Evolutionary conservation across 2,329 filamentous ascomycete species (phyloP), one percentile per base, ranked within the genome.

Genomic region (Stagonosporopsis vannaccii): DNA sequence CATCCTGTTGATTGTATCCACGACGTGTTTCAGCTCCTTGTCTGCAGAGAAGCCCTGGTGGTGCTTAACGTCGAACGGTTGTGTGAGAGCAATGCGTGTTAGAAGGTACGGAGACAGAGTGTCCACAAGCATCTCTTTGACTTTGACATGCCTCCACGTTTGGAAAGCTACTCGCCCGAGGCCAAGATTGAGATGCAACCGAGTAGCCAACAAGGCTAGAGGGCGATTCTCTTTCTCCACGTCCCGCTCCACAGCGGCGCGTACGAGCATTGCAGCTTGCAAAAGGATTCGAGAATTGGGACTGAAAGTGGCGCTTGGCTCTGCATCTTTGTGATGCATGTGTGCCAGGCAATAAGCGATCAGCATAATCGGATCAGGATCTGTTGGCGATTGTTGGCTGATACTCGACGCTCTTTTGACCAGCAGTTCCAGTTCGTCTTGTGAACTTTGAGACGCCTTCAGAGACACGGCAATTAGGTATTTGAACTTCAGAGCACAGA

Each of bases 41-140:
- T 71, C 69, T n/a, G 70, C 62, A 6, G 65, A 70, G 46, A 71
- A 71, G 0, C 60, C 62, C 41, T 63, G 63, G 13, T 63, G 57
- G n/a, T 68, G 64, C 35, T 56, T 65, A 11, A 62, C 63, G 37
- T 72, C 71, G 46, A 73, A 75, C 8, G 72, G 73, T 54, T 75
- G 72, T 6, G 65, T 69, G 17, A 68, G 49, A 15, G 73, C 73
- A 23, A 75, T 74, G 2, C 69, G 67, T 9, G 68, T 66, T 12
- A 76, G 59, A 1, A 74, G 55, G 19, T 64, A 61, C 30, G 70
- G 68, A 8, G 73, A 71, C 13, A 72, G 23, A 3, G 68, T 75
- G 37, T 75, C 71, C 11, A 72, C 44, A 3, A 76, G 61, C 64
- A 76, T 73, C 41, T 75, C 72, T 50, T 76, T 76, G 28, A 69